A percentile compares a stretch with the other conserved stretches of the same genome.
Conservation (phyloP, 139 green algal species). For the Diplosphaera chodatii region DNA sequence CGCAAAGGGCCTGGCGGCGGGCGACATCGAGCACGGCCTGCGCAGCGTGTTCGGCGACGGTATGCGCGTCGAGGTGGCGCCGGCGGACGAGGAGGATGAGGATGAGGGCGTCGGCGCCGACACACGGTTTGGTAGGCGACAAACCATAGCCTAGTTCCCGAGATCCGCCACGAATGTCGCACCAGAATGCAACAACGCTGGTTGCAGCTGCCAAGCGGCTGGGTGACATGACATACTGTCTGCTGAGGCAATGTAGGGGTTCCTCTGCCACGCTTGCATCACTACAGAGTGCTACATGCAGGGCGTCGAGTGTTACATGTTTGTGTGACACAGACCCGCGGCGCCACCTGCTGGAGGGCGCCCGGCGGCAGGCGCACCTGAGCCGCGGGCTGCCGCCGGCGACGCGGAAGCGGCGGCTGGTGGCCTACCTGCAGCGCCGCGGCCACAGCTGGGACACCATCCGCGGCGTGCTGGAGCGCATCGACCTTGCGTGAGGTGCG, state of each 20-base stretch:
- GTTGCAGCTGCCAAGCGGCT: no score
- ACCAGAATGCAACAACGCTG: no score
- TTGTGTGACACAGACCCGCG: slow-evolving; percentile 17
- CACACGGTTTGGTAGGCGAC: background rate
- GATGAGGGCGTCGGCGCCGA: background rate
- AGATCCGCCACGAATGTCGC: no score
- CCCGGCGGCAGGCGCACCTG: slow-evolving; percentile 14
- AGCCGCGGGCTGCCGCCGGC: slow-evolving; percentile 14
- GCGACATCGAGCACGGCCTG: slow-evolving; percentile 15
- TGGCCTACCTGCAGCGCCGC: slow-evolving; percentile 34
- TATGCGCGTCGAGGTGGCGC: background rate
- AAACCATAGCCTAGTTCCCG: no score
- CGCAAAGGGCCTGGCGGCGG: slow-evolving; percentile 16
- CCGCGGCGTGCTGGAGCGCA: slow-evolving; percentile 8
- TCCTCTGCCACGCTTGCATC: no score
- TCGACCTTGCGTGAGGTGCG: slow-evolving; percentile 1
- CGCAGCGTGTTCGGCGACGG: slow-evolving; percentile 30
- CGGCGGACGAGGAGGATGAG: background rate
- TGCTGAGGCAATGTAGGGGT: no score
- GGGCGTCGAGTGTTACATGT: no score
- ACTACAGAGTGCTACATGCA: no score
- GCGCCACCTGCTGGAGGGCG: slow-evolving; percentile 25
- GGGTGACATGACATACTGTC: no score
- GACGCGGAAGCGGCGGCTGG: slow-evolving; percentile 25
- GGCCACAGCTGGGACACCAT: slow-evolving; percentile 32